Evolutionary conservation across 441 rosid genomes (phyloP).

Genomic region (Arabidopsis hybrid): DNA sequence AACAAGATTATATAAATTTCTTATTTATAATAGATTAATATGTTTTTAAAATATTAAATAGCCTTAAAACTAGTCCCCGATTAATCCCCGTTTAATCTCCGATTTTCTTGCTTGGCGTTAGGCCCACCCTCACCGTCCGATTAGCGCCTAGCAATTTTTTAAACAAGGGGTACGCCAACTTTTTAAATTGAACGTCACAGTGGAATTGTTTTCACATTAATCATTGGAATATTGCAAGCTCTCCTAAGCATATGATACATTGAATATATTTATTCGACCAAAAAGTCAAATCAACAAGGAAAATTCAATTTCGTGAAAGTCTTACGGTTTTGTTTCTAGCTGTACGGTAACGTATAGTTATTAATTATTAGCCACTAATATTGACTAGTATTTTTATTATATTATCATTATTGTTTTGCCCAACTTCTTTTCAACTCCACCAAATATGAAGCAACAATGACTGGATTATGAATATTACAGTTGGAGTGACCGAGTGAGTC

Average conservation of each 20-base stretch:
- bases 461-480: too few species aligned
- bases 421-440: neutral
- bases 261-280: neutral
- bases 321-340: slow-evolving; percentile 6
- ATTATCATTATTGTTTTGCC: neutral
- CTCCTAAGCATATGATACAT: neutral
- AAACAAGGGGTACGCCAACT: neutral
- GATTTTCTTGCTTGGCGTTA: too few species aligned
- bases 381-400: neutral
- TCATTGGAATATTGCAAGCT: slow-evolving; percentile 6
- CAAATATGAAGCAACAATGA: neutral
- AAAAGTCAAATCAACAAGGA: slow-evolving; percentile 1
- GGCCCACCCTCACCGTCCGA: too few species aligned
- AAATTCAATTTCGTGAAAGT: neutral
- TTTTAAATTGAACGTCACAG: neutral
- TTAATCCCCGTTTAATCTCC: too few species aligned
- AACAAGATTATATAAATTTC: too few species aligned
- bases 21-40: too few species aligned
- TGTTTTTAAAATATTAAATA: too few species aligned
- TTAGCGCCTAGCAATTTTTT: too few species aligned
- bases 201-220: neutral
- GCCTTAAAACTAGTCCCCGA: too few species aligned
- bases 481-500: too few species aligned
- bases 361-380: slow-evolving; percentile 21
- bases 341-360: slow-evolving; percentile 18